Evolutionary conservation across 2,329 filamentous ascomycete species (phyloP), one percentile per base, ranked within the genome.

Genomic region (Oidium heveae): DNA sequence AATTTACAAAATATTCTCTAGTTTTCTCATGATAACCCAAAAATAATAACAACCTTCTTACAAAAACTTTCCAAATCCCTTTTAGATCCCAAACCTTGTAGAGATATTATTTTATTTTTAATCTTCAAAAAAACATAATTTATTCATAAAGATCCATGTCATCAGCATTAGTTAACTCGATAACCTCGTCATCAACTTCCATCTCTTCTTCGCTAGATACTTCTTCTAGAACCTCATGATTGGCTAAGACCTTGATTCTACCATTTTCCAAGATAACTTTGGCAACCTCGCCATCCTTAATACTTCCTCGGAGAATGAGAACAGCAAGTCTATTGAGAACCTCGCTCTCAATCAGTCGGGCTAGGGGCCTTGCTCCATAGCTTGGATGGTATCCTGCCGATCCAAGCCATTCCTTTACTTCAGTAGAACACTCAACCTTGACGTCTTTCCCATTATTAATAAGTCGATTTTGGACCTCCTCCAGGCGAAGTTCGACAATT

Each of bases 401-500:
- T 44, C 86, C 87, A 6, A 96, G 77, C 88, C 88, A 96, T 58
- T 82, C 74, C 63, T 84, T 84, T 44, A 88, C 84, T 2, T 81
- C 72, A 1, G 84, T 75, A 0, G 81, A 80, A 49, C 80, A 70
- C 12, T 79, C 72, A 2, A 93, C 84, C 10, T 78, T 67, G 3
- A 98, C 73, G 0, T 70, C 75, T 66, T 96, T 94, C 54, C 91
- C 78, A 52, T 86, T 77, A 62, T 95, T 88, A 58, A 91, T 82
- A 1, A 96, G 77, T 43, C 87, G 79, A 54, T 71, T 69, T 67
- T 95, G 88, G 7, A 96, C 72, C 69, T 96, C 91, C 58, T 74
- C 76, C 50, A 96, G 73, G 34, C 91, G 79, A 59, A 96, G 95
- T 63, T 96, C 86, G 52, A 95, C 87, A 59, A 96, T 96, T 63